A percentile compares a stretch with the other conserved stretches of the same genome.
These are phyloP conservation scores for Musa schizocarpa DNA, from an alignment of 176 grass and related monocot genomes.

Conservation along the genomic window DNA sequence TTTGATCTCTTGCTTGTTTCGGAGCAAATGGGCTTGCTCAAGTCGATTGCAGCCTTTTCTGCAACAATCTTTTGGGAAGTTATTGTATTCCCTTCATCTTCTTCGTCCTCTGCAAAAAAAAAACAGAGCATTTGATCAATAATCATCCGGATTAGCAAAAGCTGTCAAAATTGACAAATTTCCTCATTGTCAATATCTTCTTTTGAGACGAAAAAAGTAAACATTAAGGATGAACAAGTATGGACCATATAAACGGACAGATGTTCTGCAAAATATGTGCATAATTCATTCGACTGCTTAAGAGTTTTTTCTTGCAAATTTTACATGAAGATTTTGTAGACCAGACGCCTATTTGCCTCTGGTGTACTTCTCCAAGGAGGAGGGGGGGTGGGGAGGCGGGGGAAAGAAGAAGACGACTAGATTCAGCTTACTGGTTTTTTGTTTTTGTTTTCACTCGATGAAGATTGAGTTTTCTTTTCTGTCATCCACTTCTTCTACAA, in stretches of 20 bases:
- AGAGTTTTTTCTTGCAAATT: too few relatives aligned
- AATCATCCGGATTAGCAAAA: not conserved
- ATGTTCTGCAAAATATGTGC: too few relatives aligned
- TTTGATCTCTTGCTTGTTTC: slow-evolving; percentile 8
- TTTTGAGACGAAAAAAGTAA: too few relatives aligned
- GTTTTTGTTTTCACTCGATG: too few relatives aligned
- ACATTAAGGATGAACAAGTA: too few relatives aligned
- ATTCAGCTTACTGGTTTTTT: not conserved
- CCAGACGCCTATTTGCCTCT: too few relatives aligned
- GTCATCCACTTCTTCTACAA: not conserved
- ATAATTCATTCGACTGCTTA: too few relatives aligned
- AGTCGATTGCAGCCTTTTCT: not conserved
- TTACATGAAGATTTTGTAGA: too few relatives aligned
- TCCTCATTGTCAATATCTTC: too few relatives aligned
- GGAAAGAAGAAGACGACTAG: not conserved
- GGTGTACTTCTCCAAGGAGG: not conserved
- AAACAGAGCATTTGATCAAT: not conserved
- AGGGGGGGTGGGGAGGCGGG: too few relatives aligned
- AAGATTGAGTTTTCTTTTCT: not conserved
- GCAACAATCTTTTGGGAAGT: not conserved
- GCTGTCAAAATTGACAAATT: too few relatives aligned
- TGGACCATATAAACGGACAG: too few relatives aligned
- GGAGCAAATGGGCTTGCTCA: not conserved
- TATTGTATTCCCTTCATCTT: not conserved
- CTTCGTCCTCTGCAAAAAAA: not conserved